Base-by-base conservation (phyloP, 2,329 filamentous ascomycete species). In the Claviceps sp. region DNA sequence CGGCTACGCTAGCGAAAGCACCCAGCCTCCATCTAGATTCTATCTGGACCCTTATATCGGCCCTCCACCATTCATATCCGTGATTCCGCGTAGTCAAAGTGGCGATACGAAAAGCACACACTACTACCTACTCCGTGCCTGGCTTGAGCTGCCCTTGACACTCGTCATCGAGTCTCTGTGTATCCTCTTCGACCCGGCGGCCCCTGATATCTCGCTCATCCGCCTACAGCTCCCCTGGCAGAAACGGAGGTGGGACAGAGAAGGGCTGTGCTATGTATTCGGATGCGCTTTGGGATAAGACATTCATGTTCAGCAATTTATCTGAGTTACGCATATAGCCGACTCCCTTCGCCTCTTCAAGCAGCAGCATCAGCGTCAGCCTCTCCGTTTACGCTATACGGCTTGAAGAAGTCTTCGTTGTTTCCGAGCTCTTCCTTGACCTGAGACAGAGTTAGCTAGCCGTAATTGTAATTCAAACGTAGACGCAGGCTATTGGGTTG, bases 351-450 rank as follows among this genome's bases (percentile, higher is more conserved):
- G 9, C 45, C 9, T 22, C 34, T 22, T 65, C 64, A 68, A 47
- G 64, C 66, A 20, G 66, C 62, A 45, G 66, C 59, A 49, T 72
- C 68, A 26, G 64, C 68, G 48, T 72, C 68, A 26, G 64, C 68
- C 49, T 66, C 65, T 43, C 68, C 62, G 60, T 72, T 72, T 51
- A 81, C 76, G 58, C 76, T 80, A 66, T 87, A 93, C 40, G 84
- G 77, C 58, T 79, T 80, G 61, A 98, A 76, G 70, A 96, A 97
- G 44, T 89, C 83, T 0, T 83, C 76, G 64, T 96, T 80, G 61
- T 83, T 88, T 56, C 85, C 81, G 50, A 97, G 78, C 67, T 97
- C 93, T 67, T 98, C 93, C 69, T 94, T 95, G 62, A 96, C 82
- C 90, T 95, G 59, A 23, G 44, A 44, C n/a, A 29, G 40, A 13